Evolutionary conservation across 1,284 basidiomycete genomes (phyloP), one percentile per base, ranked within the genome.

Genomic region (Irpex lacteus): DNA sequence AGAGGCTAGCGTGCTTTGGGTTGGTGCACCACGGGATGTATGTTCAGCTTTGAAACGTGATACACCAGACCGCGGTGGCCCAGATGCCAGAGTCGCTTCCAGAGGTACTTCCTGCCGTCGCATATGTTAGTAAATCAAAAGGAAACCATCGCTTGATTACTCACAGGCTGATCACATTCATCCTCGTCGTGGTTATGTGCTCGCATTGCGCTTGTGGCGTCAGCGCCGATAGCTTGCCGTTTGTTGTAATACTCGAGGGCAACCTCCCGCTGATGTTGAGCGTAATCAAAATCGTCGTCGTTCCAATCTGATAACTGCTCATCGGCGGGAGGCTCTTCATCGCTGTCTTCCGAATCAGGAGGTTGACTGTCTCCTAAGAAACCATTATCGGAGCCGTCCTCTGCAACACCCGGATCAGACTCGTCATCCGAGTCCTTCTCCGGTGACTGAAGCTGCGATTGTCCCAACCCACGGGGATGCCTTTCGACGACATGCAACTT

Each of bases 401-500:
- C 71, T 19, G 63, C 67, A 21, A 60, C 66, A 19, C 72, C 77
- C 37, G 75, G 73, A 15, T 71, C 69, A 4, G 82, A 79, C 62
- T 85, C 83, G 61, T 85, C 83, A 60, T 85, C 84, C 0, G 83
- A 84, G 66, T 85, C 84, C 49, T 69, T 67, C n/a, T 71, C 66
- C n/a, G 70, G 67, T 37, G 69, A 65, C 49, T 67, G 69, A 50
- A 63, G 70, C 58, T 64, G 72, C 52, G 65, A 65, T 58, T 71
- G 40, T 21, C 49, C 21, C 8, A 68, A 5, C 2, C 66, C 70
- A 3, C 77, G 73, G 60, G 81, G 81, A 36, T 76, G 71, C 13
- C 90, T 82, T 72, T 92, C 90, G 8, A 92, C 84, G 8, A 92
- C 88, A 36, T 81, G 77, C 76, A 81, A 80, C 69, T 87, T 89